These are phyloP conservation scores for Pulicaria dysenterica DNA, from an alignment of 129 eudicot species.

Conservation along the genomic window DNA sequence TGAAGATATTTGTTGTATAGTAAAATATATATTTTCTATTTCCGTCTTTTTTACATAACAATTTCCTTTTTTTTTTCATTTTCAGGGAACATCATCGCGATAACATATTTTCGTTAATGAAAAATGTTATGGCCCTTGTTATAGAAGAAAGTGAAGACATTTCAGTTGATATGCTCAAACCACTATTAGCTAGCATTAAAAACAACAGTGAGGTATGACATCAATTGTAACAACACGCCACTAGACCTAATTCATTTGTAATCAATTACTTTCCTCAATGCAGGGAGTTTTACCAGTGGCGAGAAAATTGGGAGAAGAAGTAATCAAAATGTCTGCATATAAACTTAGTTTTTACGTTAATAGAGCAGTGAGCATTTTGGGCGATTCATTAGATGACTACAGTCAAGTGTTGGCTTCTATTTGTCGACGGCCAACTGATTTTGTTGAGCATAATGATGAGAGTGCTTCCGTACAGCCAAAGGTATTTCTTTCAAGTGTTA, in stretches of 20 bases:
- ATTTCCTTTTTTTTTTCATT: not conserved
- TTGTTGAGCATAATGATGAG: constrained; percentile 39
- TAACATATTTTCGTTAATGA: constrained; percentile 60
- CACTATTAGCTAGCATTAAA: constrained; percentile 57
- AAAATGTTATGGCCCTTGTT: constrained; percentile 80
- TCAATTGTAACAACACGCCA: not conserved
- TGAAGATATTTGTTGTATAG: constrained; percentile 4
- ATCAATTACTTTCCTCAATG: constrained; percentile 16
- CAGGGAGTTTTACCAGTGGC: constrained; percentile 68
- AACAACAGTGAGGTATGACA: constrained; percentile 53
- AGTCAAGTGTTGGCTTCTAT: constrained; percentile 55
- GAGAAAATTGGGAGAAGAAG: constrained; percentile 61
- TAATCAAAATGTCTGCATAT: constrained; percentile 46
- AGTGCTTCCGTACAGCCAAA: constrained; percentile 35
- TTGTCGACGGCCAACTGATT: constrained; percentile 39
- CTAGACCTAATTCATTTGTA: not conserved
- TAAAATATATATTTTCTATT: not conserved
- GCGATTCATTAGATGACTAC: constrained; percentile 53
- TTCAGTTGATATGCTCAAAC: constrained; percentile 56
- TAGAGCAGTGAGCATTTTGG: constrained; percentile 43
- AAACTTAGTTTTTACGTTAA: constrained; percentile 60
- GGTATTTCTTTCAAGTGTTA: constrained; percentile 39
- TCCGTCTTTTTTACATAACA: not conserved
- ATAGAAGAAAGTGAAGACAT: constrained; percentile 94
- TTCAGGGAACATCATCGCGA: constrained; percentile 69